Percentiles rank a stretch among this genome's conserved stretches.
Evolutionary conservation across 208 protist genomes (phyloP).

Genomic region (Tetramitus jugosus): DNA sequence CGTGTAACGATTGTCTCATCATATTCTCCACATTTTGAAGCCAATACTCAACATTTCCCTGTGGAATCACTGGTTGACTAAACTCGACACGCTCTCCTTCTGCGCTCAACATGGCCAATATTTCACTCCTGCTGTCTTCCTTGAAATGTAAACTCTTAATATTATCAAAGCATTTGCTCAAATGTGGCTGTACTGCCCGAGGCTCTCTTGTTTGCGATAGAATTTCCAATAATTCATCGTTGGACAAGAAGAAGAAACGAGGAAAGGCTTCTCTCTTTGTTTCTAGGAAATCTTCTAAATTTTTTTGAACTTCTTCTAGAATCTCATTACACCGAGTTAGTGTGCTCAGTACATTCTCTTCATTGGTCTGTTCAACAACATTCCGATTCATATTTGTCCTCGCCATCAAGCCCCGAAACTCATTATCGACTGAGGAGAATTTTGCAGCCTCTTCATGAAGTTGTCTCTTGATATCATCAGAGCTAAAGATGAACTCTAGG

Average conservation of each 20-base stretch:
- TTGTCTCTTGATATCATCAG: constrained; percentile 89
- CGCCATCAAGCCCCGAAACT: constrained; percentile 74
- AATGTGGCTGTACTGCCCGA: constrained; percentile 84
- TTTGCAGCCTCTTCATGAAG: constrained; percentile 72
- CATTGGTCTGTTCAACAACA: constrained; percentile 65
- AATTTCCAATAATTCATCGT: constrained; percentile 94
- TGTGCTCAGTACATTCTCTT: constrained; percentile 61
- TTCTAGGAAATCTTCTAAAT: constrained; percentile 90
- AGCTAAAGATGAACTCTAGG: constrained; percentile 94
- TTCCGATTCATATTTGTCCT: constrained; percentile 67
- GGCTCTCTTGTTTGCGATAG: constrained; percentile 91
- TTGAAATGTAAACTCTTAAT: constrained; percentile 67
- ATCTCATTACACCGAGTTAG: constrained; percentile 81
- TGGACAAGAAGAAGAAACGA: constrained; percentile 95
- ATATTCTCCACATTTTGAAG: constrained; percentile 71
- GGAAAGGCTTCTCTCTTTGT: constrained; percentile 88
- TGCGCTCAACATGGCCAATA: constrained; percentile 63
- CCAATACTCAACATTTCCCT: constrained; percentile 87
- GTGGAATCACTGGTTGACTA: constrained; percentile 59
- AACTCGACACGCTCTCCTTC: constrained; percentile 88
- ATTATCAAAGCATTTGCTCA: constrained; percentile 94
- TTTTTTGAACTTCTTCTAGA: constrained; percentile 92
- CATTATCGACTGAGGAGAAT: constrained; percentile 72
- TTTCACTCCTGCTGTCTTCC: constrained; percentile 34
- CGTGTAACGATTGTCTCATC: constrained; percentile 79